A percentile compares a stretch with the other conserved stretches of the same genome.
Evolutionary conservation across 1,139 yeast genomes (phyloP).

Genomic region (Candida sp.): DNA sequence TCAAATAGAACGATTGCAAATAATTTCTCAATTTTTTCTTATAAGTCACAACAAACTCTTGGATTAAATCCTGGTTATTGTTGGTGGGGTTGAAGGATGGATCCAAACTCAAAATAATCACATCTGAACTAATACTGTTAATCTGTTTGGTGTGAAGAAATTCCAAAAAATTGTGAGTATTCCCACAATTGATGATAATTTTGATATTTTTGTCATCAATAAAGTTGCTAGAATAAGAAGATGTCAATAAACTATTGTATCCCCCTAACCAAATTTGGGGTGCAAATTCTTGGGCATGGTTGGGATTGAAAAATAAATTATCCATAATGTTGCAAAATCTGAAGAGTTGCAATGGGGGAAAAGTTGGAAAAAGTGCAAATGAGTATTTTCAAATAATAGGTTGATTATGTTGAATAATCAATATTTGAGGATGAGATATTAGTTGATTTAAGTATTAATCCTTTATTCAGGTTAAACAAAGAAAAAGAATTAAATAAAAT

Average conservation of each 20-base stretch:
- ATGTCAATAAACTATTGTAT: constrained; percentile 14
- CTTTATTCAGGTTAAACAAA: no score
- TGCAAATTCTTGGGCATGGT: constrained; percentile 21
- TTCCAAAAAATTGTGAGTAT: constrained; percentile 28
- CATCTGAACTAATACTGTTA: constrained; percentile 32
- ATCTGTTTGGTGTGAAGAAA: constrained; percentile 17
- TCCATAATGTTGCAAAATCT: background rate
- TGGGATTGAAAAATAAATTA: constrained; percentile 10
- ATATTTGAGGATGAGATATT: background rate
- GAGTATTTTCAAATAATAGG: no score
- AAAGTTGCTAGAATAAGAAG: constrained; percentile 9
- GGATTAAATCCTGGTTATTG: constrained; percentile 12
- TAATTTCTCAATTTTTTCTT: constrained; percentile 39
- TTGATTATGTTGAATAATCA: background rate
- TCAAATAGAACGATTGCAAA: constrained; percentile 32
- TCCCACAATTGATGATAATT: constrained; percentile 39
- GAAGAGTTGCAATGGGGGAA: background rate
- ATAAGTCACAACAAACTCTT: constrained; percentile 24
- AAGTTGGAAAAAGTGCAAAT: background rate
- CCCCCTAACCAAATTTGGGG: constrained; percentile 32
- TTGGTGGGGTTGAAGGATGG: constrained; percentile 24
- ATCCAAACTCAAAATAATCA: constrained; percentile 37
- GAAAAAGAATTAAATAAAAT: background rate
- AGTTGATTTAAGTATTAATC: background rate
- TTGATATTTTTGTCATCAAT: constrained; percentile 28